Evolutionary conservation across 352 stramenopile species (phyloP).

Genomic region (Phytophthora pini): DNA sequence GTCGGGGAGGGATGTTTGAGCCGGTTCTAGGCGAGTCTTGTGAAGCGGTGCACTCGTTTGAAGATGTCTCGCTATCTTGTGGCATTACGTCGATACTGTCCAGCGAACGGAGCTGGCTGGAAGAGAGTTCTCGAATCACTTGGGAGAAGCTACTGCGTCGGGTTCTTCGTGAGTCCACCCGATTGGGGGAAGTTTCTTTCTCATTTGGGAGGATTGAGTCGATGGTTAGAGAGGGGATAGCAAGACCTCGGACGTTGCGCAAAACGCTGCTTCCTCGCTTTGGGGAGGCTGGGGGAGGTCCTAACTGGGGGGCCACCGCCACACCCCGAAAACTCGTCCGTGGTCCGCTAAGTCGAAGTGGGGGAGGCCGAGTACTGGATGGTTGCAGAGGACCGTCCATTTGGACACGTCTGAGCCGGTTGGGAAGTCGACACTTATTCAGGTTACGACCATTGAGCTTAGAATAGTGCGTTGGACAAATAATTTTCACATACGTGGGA

Average conservation of each 20-base stretch:
- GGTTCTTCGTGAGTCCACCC: background rate
- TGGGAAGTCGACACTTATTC: no score
- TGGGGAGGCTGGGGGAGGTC: background rate
- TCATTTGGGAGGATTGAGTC: background rate
- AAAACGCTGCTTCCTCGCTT: conserved; percentile 29
- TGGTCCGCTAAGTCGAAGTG: no score
- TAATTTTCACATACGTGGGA: no score
- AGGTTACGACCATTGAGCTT: no score
- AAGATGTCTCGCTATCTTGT: conserved; percentile 15
- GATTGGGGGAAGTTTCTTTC: background rate
- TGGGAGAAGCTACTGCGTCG: conserved; percentile 24
- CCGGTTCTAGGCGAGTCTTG: background rate
- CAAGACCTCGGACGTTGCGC: conserved; percentile 24
- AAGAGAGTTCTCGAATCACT: conserved; percentile 15
- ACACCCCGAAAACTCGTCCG: conserved; percentile 22
- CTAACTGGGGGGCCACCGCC: conserved; percentile 20
- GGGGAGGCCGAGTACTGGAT: no score
- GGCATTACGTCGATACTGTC: conserved; percentile 19
- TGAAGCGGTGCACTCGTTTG: background rate
- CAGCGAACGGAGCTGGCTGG: background rate
- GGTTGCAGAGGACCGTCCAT: no score
- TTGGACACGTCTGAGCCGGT: no score
- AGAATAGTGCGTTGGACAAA: no score
- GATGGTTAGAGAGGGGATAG: background rate
- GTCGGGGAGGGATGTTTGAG: conserved; percentile 11